A percentile compares a stretch with the other conserved stretches of the same genome.
Conservation (phyloP, 2,329 filamentous ascomycete species). For the Alternaria atra region DNA sequence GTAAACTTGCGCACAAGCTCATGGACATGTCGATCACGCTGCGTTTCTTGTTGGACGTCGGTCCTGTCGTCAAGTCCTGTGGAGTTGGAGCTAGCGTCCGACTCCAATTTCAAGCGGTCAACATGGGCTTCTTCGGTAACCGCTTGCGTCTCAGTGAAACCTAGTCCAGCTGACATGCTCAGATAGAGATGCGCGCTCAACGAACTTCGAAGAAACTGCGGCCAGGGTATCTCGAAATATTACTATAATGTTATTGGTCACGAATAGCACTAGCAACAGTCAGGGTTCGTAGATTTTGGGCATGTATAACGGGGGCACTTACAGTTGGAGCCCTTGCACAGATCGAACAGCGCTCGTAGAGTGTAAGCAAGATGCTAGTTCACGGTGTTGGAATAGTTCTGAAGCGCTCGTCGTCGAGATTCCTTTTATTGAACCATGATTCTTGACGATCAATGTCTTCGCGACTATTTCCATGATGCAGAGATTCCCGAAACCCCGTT, state of each 20-base stretch:
- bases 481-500: not conserved
- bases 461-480: not conserved
- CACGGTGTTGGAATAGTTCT: not conserved
- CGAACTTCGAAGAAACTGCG: not conserved
- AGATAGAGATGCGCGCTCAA: not conserved
- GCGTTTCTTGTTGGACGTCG: constrained; percentile 9
- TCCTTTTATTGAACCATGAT: not conserved
- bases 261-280: not conserved
- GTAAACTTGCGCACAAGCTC: constrained; percentile 51
- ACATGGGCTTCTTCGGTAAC: not conserved
- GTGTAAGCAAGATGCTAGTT: not conserved
- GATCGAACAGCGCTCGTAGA: not conserved
- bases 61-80: not conserved
- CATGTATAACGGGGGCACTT: not conserved
- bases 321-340: not conserved
- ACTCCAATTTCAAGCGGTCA: not conserved
- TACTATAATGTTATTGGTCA: not conserved
- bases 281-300: not conserved
- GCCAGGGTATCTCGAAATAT: not conserved
- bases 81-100: constrained; percentile 21
- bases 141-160: not conserved
- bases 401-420: not conserved
- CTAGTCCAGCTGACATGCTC: constrained; percentile 6
- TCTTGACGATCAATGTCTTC: not conserved
- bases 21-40: constrained; percentile 26